Base-by-base conservation (phyloP, 139 green algal species). In the Haematococcus sp. region DNA sequence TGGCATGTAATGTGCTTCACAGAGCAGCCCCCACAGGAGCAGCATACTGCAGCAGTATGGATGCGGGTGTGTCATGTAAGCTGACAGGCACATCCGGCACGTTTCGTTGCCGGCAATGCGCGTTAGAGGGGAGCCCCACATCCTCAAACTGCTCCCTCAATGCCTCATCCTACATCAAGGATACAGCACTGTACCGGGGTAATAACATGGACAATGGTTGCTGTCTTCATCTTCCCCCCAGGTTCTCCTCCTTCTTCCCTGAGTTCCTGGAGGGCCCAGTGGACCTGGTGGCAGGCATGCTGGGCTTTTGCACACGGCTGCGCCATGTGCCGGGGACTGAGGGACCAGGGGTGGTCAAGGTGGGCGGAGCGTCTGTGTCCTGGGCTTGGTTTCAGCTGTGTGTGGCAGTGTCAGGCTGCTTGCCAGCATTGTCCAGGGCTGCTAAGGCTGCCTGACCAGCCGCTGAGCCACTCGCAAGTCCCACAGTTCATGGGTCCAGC, bases 231-330 rank as follows among this genome's bases (percentile, higher is more conserved):
- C 7, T 49, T 7, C 40, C 11, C 7, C 11, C 4, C 52, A 61
- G 22, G 22, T 94, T 97, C 63, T 84, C 81, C 9, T 88, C 86
- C 13, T 97, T 97, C 84, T 96, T 97, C 76, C 93, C 93, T 0
- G 1, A 25, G 9, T 58, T 82, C 19, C 54, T 84, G 31, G 65
- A 66, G 33, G 35, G 22, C 19, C 2, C 71, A 2, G 70, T 93
- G 20, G 90, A 93, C 54, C 63, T 52, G 19, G n/a, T 93, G 0
- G 84, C 84, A 34, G 69, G 32, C 17, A 43, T 78, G 5, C 77
- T 74, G 52, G 70, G 73, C 30, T 66, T 68, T 2, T 27, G 95
- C 20, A 88, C 83, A 34, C 74, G 75, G 3, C 44, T 75, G 34
- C 68, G 67, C 34, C 81, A 84, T 52, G 44, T 46, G 27, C 68